Evolutionary conservation across 257 asterid genomes (phyloP), one percentile per base, ranked within the genome.

Genomic region (Perilla frutescens): DNA sequence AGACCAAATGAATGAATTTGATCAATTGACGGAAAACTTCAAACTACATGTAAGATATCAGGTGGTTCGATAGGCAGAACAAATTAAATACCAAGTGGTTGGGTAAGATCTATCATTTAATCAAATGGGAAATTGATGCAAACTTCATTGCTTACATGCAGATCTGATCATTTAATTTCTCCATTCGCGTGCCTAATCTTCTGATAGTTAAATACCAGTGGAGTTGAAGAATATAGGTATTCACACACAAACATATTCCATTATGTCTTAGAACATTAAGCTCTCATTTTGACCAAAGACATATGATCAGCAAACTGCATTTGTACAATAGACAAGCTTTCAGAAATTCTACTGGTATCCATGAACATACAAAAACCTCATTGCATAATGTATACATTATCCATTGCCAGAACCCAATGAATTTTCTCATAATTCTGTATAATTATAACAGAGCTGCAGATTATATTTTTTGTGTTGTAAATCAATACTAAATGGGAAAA

Each of bases 1-100:
- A 75, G 83, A 20, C 71, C 71, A 84, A 59, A 71, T 7, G 7
- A 53, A 71, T 31, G 5, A 64, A 43, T 29, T 20, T 32, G 55
- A 49, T 49, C 55, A 29, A 31, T 8, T 29, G 62, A 57, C 15
- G 6, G 59, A 57, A 39, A 29, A 71, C 45, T 59, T 44, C 15
- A 56, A 34, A 34, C 37, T 34, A 34, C 3, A 71, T 55, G 49
- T n/a, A 10, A 50, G 10, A 49, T 26, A 60, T 47, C 45, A 45
- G 32, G 9, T 47, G 3, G 15, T 36, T 34, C 39, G 69, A 43
- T 63, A 0, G 44, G n/a, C 39, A 37, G 15, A 36, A 12, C 12
- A 69, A 69, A 54, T 54, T 55, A 39, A 55, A 71, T 45, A 61
- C 71, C 58, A 26, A 36, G 61, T 8, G 61, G 39, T 55, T 26